Conservation (phyloP, 768 basidiomycete genomes). For the Rhodotorula toruloides region DNA sequence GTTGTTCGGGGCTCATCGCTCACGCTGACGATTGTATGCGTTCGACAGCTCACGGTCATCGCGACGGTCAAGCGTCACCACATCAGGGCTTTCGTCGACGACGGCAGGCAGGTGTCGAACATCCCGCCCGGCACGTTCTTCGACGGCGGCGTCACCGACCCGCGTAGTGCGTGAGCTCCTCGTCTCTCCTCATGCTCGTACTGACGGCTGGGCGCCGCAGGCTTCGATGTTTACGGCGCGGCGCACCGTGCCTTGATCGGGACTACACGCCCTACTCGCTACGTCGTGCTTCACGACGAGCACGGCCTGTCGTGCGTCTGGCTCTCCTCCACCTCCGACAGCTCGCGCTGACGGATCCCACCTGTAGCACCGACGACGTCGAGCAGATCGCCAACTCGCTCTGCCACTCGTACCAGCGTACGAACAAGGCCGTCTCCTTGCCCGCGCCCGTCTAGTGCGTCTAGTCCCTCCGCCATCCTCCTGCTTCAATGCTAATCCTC, state of each 20-base stretch:
- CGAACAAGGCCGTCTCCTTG: slow-evolving; percentile 26
- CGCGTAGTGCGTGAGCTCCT: neutral
- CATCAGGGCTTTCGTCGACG: slow-evolving; percentile 16
- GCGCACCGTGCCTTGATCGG: slow-evolving; percentile 17
- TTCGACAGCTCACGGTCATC: slow-evolving; percentile 12
- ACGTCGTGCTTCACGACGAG: slow-evolving; percentile 20
- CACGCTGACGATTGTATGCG: neutral
- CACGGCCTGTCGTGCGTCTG: neutral
- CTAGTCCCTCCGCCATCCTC: neutral
- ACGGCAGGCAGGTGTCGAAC: neutral
- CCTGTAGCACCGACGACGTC: slow-evolving; percentile 7
- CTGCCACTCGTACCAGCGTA: slow-evolving; percentile 18
- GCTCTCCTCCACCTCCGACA: neutral
- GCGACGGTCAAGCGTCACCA: slow-evolving; percentile 22
- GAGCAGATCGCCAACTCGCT: slow-evolving; percentile 4
- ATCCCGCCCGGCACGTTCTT: slow-evolving; percentile 17
- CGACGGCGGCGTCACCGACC: slow-evolving; percentile 11
- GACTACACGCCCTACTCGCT: slow-evolving; percentile 19
- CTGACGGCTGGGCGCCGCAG: neutral
- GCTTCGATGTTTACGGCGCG: slow-evolving; percentile 3
- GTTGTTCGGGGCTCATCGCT: too few relatives aligned
- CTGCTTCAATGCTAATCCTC: neutral
- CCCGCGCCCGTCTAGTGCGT: slow-evolving; percentile 30
- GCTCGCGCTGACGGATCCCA: neutral
- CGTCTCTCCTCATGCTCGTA: neutral